Percentiles rank a stretch among this genome's conserved stretches.
Evolutionary conservation across 116 monocot genomes (phyloP).

Genomic region (Papilionanthe hybrid): DNA sequence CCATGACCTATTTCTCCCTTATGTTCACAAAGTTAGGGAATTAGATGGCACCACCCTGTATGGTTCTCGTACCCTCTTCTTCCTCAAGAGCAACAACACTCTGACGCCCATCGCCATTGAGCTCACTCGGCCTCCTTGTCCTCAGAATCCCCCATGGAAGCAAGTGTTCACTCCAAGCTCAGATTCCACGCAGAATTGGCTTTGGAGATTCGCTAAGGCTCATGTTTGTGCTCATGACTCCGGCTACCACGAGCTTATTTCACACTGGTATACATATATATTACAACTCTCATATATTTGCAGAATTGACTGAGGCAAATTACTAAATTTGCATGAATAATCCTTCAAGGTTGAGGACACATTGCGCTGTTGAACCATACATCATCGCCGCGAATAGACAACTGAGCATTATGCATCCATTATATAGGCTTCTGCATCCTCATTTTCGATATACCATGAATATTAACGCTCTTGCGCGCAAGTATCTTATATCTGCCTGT

Average conservation of each 20-base stretch:
- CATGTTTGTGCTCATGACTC: slow-evolving; percentile 63
- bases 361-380: not conserved
- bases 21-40: slow-evolving; percentile 40
- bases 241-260: slow-evolving; percentile 68
- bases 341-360: not conserved
- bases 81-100: slow-evolving; percentile 19
- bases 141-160: slow-evolving; percentile 9
- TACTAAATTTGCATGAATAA: too few species aligned
- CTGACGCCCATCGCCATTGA: slow-evolving; percentile 31
- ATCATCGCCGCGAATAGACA: slow-evolving; percentile 30
- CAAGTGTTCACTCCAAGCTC: slow-evolving; percentile 16
- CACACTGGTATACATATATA: slow-evolving; percentile 28
- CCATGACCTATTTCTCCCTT: slow-evolving; percentile 49
- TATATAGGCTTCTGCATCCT: slow-evolving; percentile 68
- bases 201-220: slow-evolving; percentile 53
- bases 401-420: slow-evolving; percentile 65
- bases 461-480: slow-evolving; percentile 56
- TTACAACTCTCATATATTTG: too few species aligned
- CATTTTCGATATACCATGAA: slow-evolving; percentile 56
- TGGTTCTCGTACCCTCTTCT: slow-evolving; percentile 24
- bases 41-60: slow-evolving; percentile 31
- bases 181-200: not conserved
- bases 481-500: slow-evolving; percentile 34
- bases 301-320: too few species aligned
- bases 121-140: slow-evolving; percentile 27